Evolutionary conservation across 1,284 basidiomycete genomes (phyloP).

Genomic region (Ceratobasidium sp.): DNA sequence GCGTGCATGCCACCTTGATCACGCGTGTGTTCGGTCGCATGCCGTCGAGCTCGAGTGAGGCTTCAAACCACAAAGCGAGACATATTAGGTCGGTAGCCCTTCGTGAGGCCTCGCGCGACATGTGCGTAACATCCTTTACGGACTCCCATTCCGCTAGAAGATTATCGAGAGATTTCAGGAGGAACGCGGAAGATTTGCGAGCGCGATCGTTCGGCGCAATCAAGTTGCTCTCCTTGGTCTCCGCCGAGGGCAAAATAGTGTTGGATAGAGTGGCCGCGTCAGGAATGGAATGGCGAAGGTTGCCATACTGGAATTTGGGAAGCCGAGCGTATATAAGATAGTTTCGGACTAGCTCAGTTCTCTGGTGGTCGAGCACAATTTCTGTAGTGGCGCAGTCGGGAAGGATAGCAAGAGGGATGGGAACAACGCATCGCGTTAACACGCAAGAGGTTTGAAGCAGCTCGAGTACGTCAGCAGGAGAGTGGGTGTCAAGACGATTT

Average conservation of each 20-base stretch:
- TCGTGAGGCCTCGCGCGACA: slow-evolving; percentile 67
- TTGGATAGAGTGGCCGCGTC: slow-evolving; percentile 6
- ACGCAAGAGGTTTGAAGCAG: slow-evolving; percentile 75
- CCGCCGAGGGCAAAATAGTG: not conserved
- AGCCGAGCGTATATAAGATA: slow-evolving; percentile 77
- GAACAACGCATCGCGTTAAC: slow-evolving; percentile 59
- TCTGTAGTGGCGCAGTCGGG: slow-evolving; percentile 77
- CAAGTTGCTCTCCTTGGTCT: not conserved
- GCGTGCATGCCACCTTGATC: slow-evolving; percentile 71
- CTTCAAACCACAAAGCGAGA: slow-evolving; percentile 76
- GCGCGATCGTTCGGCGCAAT: slow-evolving; percentile 27
- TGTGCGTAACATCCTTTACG: slow-evolving; percentile 45
- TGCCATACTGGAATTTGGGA: slow-evolving; percentile 56
- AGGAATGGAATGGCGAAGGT: not conserved
- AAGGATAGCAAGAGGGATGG: slow-evolving; percentile 66
- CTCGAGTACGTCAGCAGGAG: slow-evolving; percentile 70
- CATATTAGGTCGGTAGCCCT: slow-evolving; percentile 77
- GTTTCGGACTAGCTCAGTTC: slow-evolving; percentile 72
- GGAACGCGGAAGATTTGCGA: slow-evolving; percentile 73
- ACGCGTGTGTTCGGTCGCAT: slow-evolving; percentile 70
- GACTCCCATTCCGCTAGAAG: slow-evolving; percentile 66
- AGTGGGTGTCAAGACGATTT: slow-evolving; percentile 63
- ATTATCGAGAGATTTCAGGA: slow-evolving; percentile 71
- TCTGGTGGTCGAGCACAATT: slow-evolving; percentile 69
- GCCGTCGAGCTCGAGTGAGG: slow-evolving; percentile 73